Base-by-base conservation (phyloP, 805 yeast species). In the Suhomyces sp. region DNA sequence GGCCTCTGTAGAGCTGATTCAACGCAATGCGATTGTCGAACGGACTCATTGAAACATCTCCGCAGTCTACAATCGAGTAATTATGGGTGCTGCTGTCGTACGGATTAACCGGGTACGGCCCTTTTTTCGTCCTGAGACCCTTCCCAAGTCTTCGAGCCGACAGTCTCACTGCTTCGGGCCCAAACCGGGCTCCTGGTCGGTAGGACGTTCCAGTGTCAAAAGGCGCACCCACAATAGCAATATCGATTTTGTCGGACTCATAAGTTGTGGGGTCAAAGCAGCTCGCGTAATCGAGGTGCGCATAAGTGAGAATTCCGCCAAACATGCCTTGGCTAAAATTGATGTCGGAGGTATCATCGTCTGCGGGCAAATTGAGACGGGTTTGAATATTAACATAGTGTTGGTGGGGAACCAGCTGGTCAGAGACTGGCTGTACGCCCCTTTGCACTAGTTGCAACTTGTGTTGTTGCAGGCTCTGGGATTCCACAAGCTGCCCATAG, bases 41-140 rank as follows among this genome's bases (percentile, higher is more conserved):
- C 7, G 90, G 89, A 2, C 86, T 79, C 59, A 85, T 78, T 10
- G 87, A 84, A 41, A 85, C 80, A 63, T 85, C 90, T 25, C 85
- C 85, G 64, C 90, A 85, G 65, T 85, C 90, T 5, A 85, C 65
- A 13, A 64, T 61, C 15, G 62, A 39, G 29, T 56, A 61, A 54
- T 72, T 71, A 55, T 72, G 76, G 19, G 67, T 57, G 6, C 25
- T 72, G 41, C 69, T 62, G 50, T 76, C 73, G 63, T 81, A 84
- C 4, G 89, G 89, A 58, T 84, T 80, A 46, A 82, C 53, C 41
- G 63, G 59, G 24, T 51, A 51, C 19, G 24, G 37, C 43, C 52
- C 54, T 5, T 44, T 44, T 24, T 13, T 44, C 33, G 21, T 44
- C 31, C n/a, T 31, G 37, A 10, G 15, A 33, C 8, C 76, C 12